These are phyloP conservation scores for Hortaea sp. DNA, from an alignment of 2,329 filamentous ascomycete species.

Conservation along the genomic window DNA sequence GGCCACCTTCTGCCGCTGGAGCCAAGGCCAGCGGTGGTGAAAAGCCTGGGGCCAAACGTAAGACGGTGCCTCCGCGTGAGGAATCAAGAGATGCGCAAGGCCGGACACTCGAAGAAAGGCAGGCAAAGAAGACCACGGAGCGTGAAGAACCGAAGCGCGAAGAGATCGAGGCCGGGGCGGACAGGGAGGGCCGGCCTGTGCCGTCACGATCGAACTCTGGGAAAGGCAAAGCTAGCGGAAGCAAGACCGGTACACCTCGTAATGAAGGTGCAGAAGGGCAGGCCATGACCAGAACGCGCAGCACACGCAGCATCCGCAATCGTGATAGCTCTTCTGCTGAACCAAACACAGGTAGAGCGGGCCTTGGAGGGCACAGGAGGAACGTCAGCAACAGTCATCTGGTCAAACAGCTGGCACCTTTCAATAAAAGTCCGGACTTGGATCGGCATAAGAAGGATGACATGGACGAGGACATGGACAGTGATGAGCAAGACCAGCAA, in stretches of 20 bases:
- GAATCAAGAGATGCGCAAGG: constrained; percentile 4
- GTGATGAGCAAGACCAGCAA: constrained; percentile 8
- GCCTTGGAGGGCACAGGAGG: constrained; percentile 14
- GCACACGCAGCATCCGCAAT: constrained; percentile 30
- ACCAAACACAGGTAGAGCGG: constrained; percentile 20
- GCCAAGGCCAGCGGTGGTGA: constrained; percentile 10
- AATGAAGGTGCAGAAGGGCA: constrained; percentile 32
- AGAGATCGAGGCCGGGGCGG: constrained; percentile 11
- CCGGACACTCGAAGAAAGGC: constrained; percentile 7
- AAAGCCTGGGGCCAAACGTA: constrained; percentile 14
- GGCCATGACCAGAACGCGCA: constrained; percentile 32
- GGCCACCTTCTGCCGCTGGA: constrained; percentile 15
- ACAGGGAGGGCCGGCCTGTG: background rate
- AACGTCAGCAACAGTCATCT: constrained; percentile 25
- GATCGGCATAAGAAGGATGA: constrained; percentile 25
- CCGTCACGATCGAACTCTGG: constrained; percentile 14
- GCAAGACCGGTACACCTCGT: constrained; percentile 40
- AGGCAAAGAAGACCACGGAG: constrained; percentile 5
- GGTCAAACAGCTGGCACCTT: constrained; percentile 29
- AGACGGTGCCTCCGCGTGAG: constrained; percentile 4
- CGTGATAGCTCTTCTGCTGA: constrained; percentile 19
- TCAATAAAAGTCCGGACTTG: constrained; percentile 27
- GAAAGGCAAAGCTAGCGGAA: constrained; percentile 29
- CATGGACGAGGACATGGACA: constrained; percentile 22
- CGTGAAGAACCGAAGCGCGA: constrained; percentile 39